Evolutionary conservation across 192 early-diverging fungal species (phyloP).

Genomic region (Phlyctochytrium planicorne): DNA sequence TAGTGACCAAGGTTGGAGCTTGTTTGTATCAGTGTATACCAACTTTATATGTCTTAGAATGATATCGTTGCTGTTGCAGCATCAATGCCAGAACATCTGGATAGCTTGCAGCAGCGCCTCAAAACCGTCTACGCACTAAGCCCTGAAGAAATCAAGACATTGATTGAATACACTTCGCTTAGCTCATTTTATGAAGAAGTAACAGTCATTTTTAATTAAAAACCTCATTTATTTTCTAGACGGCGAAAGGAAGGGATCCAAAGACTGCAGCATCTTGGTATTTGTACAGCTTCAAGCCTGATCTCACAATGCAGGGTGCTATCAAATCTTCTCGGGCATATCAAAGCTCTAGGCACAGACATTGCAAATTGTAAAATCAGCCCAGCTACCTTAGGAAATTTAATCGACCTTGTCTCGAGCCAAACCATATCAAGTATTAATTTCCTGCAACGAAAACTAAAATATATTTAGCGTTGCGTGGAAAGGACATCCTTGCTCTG

Average conservation of each 20-base stretch:
- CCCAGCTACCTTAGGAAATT: conserved; percentile 50
- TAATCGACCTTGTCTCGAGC: conserved; percentile 70
- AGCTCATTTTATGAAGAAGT: neutral
- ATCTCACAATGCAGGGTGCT: conserved; percentile 75
- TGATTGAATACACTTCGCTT: neutral
- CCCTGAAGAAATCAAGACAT: neutral
- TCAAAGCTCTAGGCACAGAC: conserved; percentile 41
- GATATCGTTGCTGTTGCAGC: no score
- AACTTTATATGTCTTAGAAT: no score
- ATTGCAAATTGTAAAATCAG: conserved; percentile 55
- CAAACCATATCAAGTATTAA: no score
- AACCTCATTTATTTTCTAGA: no score
- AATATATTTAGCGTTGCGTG: conserved; percentile 40
- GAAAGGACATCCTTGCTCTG: conserved; percentile 66
- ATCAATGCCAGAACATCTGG: neutral
- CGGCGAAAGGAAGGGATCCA: no score
- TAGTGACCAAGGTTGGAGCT: conserved; percentile 34
- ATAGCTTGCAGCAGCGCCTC: neutral
- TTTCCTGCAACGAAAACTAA: no score
- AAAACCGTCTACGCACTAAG: neutral
- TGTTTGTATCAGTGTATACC: no score
- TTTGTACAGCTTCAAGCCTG: conserved; percentile 54
- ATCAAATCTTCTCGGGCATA: conserved; percentile 56
- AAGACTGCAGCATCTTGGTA: no score
- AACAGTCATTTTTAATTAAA: no score